A percentile compares a stretch with the other conserved stretches of the same genome.
Conservation (phyloP, 2,329 filamentous ascomycete genomes). For the Botrytis elliptica region DNA sequence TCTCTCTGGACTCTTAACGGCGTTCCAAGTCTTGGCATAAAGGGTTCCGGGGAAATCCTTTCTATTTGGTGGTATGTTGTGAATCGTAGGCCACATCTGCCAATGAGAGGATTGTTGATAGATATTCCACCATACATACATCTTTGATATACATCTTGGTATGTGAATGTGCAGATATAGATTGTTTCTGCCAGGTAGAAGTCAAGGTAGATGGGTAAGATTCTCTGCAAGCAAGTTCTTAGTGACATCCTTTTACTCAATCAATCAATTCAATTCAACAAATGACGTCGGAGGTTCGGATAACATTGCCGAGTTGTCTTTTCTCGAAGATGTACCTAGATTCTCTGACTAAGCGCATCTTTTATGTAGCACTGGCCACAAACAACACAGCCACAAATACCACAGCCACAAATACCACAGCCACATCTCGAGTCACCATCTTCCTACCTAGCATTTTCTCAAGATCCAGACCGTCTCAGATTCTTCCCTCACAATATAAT, state of each 20-base stretch:
- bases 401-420: not conserved
- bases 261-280: not conserved
- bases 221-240: not conserved
- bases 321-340: not conserved
- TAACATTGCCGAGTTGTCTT: not conserved
- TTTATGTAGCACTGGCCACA: too few relatives aligned
- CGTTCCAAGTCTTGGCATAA: not conserved
- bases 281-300: conserved; percentile 4
- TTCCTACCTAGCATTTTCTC: not conserved
- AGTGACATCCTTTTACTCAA: not conserved
- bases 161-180: not conserved
- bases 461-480: not conserved
- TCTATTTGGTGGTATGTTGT: not conserved
- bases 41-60: not conserved
- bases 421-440: conserved; percentile 5
- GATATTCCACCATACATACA: not conserved
- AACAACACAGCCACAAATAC: not conserved
- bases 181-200: not conserved
- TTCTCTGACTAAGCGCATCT: not conserved
- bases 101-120: not conserved
- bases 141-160: not conserved
- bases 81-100: not conserved
- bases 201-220: not conserved
- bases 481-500: not conserved
- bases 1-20: not conserved